These are phyloP conservation scores for Amphirosellinia nigrospora DNA, from an alignment of 495 filamentous ascomycete species.

Conservation along the genomic window DNA sequence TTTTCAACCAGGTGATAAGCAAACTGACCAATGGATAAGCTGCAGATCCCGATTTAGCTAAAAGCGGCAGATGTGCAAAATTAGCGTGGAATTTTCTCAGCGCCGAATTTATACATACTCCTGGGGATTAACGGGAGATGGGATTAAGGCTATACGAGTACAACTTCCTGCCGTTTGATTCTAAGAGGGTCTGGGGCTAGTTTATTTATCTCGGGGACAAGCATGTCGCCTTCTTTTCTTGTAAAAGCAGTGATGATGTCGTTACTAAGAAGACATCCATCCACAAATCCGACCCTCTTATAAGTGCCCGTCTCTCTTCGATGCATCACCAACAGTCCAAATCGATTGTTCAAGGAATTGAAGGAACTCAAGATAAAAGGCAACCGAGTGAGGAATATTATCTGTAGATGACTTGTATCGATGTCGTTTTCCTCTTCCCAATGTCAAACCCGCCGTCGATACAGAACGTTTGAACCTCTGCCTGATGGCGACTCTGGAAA, in stretches of 20 bases:
- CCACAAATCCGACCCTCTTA: conserved; percentile 33
- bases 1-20: too few species aligned
- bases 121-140: background rate
- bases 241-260: background rate
- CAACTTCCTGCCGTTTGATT: background rate
- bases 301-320: conserved; percentile 12
- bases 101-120: too few species aligned
- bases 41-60: too few species aligned
- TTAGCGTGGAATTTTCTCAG: too few species aligned
- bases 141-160: background rate
- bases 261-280: conserved; percentile 30
- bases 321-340: conserved; percentile 29
- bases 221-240: conserved; percentile 22
- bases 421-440: background rate
- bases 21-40: too few species aligned
- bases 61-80: background rate
- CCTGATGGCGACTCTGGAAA: conserved; percentile 1
- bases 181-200: conserved; percentile 26
- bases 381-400: conserved; percentile 32
- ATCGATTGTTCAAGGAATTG: conserved; percentile 37
- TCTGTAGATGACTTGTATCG: conserved; percentile 13
- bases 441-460: conserved; percentile 35
- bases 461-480: conserved; percentile 17
- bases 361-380: conserved; percentile 30
- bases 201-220: conserved; percentile 16